phyloP scores from a whole-genome alignment of 208 protist genomes.

The Wallacemonas rigidus region DNA sequence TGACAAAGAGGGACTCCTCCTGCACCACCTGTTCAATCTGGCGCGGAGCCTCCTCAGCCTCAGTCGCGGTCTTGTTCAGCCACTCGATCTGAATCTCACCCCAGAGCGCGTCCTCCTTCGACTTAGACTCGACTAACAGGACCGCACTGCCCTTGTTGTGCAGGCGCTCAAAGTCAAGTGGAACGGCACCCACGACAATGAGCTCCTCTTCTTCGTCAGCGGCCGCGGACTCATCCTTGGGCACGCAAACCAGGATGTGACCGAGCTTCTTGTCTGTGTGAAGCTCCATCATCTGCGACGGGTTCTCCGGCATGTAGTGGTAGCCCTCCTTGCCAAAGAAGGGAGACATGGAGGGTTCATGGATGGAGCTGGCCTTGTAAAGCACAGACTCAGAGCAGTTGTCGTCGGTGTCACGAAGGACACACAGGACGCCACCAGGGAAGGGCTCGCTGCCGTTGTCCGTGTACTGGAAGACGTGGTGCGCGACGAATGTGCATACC shows the following conservation, averaged over 20 bases:
- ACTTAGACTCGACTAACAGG: conserved; percentile 87
- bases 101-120: conserved; percentile 85
- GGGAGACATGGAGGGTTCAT: conserved; percentile 71
- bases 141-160: conserved; percentile 81
- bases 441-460: conserved; percentile 78
- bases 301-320: conserved; percentile 82
- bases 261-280: conserved; percentile 88
- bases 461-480: conserved; percentile 89
- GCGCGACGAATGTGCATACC: conserved; percentile 76
- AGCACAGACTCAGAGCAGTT: conserved; percentile 88
- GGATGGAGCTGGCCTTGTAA: conserved; percentile 45
- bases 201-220: conserved; percentile 82
- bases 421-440: conserved; percentile 75
- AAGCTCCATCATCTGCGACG: conserved; percentile 83
- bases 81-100: conserved; percentile 88
- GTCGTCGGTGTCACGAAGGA: conserved; percentile 88
- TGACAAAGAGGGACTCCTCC: conserved; percentile 78
- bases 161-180: conserved; percentile 83
- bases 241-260: conserved; percentile 84
- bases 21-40: conserved; percentile 32
- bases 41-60: conserved; percentile 26
- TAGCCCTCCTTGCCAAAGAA: conserved; percentile 82
- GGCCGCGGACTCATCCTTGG: conserved; percentile 43
- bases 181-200: conserved; percentile 85
- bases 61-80: conserved; percentile 39